Conservation (phyloP, 106 monocot genomes). For the Ottelia alismoides region DNA sequence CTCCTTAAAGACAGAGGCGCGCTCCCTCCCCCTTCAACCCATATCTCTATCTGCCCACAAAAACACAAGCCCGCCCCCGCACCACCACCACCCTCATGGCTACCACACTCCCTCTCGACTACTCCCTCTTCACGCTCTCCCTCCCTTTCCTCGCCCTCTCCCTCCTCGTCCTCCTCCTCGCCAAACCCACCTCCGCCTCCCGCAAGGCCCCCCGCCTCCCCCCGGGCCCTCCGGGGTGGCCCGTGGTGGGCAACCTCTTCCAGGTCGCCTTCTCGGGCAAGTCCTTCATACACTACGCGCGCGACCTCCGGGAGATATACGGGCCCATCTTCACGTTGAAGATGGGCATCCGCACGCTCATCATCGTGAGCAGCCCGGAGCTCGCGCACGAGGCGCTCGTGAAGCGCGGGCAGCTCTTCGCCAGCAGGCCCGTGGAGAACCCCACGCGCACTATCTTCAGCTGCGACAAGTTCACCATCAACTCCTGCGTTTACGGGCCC, state of each 20-base stretch:
- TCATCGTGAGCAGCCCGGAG: constrained; percentile 52
- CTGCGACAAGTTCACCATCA: constrained; percentile 85
- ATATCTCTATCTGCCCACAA: too few species aligned
- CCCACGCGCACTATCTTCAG: constrained; percentile 62
- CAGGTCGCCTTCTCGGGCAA: constrained; percentile 60
- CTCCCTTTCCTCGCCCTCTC: too few species aligned
- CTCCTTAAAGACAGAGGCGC: too few species aligned
- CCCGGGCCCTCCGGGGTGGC: constrained; percentile 75
- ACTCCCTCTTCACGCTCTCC: too few species aligned
- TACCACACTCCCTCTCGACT: too few species aligned
- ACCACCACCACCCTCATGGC: too few species aligned
- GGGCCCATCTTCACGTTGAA: constrained; percentile 70
- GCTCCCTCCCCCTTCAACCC: too few species aligned
- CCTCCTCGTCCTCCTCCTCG: constrained; percentile 10
- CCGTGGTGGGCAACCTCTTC: constrained; percentile 79
- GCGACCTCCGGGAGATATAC: constrained; percentile 36
- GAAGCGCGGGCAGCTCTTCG: constrained; percentile 50
- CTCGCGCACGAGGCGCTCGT: constrained; percentile 78
- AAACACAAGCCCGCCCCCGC: too few species aligned
- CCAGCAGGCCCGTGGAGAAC: constrained; percentile 68
- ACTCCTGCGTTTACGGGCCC: constrained; percentile 74
- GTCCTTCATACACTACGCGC: constrained; percentile 69
- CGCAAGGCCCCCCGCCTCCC: constrained; percentile 33
- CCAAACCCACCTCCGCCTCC: constrained; percentile 1
- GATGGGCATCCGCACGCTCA: constrained; percentile 71